Percentiles rank a stretch among this genome's conserved stretches.
phyloP scores from a whole-genome alignment of 2,329 filamentous ascomycete genomes.

The Tolypocladium tundrense region DNA sequence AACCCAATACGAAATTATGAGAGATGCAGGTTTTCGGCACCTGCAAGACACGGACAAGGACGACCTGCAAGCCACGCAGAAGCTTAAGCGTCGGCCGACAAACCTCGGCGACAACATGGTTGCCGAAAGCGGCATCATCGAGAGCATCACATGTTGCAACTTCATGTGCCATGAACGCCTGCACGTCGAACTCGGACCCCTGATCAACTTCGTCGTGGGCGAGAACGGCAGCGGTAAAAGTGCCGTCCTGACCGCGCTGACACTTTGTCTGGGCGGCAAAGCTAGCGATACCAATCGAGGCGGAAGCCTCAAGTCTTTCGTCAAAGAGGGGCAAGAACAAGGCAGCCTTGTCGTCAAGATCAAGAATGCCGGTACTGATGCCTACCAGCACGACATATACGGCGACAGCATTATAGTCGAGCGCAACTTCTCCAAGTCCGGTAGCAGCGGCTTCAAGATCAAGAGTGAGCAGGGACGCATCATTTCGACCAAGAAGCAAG shows the following conservation, averaged over 20 bases:
- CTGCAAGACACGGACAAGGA: slow-evolving; percentile 46
- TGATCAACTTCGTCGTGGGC: slow-evolving; percentile 97
- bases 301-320: slow-evolving; percentile 77
- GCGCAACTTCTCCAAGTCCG: slow-evolving; percentile 68
- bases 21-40: slow-evolving; percentile 50
- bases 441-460: slow-evolving; percentile 75
- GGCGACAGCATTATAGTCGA: slow-evolving; percentile 85
- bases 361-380: slow-evolving; percentile 80
- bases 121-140: slow-evolving; percentile 77
- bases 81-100: slow-evolving; percentile 39
- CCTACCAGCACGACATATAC: slow-evolving; percentile 74
- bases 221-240: slow-evolving; percentile 98
- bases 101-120: slow-evolving; percentile 57
- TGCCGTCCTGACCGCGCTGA: slow-evolving; percentile 85
- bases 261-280: slow-evolving; percentile 89
- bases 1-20: slow-evolving; percentile 52
- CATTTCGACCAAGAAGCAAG: slow-evolving; percentile 73
- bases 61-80: slow-evolving; percentile 55
- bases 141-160: slow-evolving; percentile 77
- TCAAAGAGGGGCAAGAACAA: slow-evolving; percentile 77
- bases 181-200: slow-evolving; percentile 73
- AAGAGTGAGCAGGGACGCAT: slow-evolving; percentile 61
- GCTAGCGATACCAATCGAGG: slow-evolving; percentile 88
- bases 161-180: slow-evolving; percentile 93
- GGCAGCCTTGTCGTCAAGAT: slow-evolving; percentile 72